Conservation (phyloP, 2,329 filamentous ascomycete species). For the Microdochium trichocladiopsis region DNA sequence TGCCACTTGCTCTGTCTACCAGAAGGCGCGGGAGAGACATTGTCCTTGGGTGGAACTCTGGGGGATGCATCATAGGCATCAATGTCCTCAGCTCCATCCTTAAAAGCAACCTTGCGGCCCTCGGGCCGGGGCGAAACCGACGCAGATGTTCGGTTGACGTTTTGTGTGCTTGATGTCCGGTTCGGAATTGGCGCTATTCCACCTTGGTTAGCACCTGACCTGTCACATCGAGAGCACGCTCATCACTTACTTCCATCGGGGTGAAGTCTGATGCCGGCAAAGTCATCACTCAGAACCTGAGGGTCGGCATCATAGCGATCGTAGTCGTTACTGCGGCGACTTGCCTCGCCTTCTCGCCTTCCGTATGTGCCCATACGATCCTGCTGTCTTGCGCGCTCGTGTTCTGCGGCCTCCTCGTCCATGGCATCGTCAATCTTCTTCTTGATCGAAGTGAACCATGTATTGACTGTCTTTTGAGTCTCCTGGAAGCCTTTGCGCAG, state of each 20-base stretch:
- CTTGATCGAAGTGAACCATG: constrained; percentile 84
- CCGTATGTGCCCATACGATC: constrained; percentile 7
- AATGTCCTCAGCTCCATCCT: constrained; percentile 69
- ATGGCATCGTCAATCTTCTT: constrained; percentile 92
- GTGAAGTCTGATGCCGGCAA: constrained; percentile 61
- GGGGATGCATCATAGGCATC: constrained; percentile 65
- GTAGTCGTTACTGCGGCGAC: constrained; percentile 75
- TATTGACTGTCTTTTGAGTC: constrained; percentile 87
- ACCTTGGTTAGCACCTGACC: constrained; percentile 33
- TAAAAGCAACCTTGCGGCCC: constrained; percentile 49
- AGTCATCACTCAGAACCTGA: constrained; percentile 83
- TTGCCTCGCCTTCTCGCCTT: constrained; percentile 52
- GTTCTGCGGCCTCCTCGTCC: constrained; percentile 58
- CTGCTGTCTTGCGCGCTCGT: constrained; percentile 24
- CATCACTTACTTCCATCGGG: constrained; percentile 51
- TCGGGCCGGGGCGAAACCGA: constrained; percentile 45
- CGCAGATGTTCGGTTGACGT: constrained; percentile 62
- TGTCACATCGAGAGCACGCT: background rate
- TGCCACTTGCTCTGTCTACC: constrained; percentile 92
- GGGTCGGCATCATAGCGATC: constrained; percentile 94
- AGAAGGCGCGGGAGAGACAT: constrained; percentile 30
- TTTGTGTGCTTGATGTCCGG: constrained; percentile 59
- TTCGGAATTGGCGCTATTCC: background rate
- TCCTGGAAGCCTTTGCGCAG: constrained; percentile 91
- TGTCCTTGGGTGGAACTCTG: constrained; percentile 44